Evolutionary conservation across 257 asterid genomes (phyloP), one percentile per base, ranked within the genome.

Genomic region (Solanum neorickii): DNA sequence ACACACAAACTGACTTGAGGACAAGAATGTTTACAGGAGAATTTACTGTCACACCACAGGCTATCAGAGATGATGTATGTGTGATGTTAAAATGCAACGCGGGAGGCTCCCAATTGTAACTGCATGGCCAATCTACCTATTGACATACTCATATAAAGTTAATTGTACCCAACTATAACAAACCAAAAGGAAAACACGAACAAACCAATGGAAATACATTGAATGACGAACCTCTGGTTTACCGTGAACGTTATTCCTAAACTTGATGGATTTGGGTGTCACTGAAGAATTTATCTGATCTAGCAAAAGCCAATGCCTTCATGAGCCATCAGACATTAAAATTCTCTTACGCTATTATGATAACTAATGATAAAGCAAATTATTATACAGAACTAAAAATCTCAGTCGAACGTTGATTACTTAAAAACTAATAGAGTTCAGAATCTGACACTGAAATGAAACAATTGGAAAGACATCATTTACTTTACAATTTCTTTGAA

Each of bases 31-130:
- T 93, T 90, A 97, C 99, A 70, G 92, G 97, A 87, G 97, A 94
- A 88, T 89, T 42, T 59, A 87, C 7, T 21, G 95, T 92, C 65
- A 97, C 96, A 80, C 97, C 98, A 86, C 99, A 97, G 9, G 98
- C 98, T 91, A 94, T 92, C 92, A 97, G 87, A 83, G 99, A 97
- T 70, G 98, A 91, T 27, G 98, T 91, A 91, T 95, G 99, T 2
- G 99, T 94, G 88, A 97, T 91, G 89, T 97, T 97, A 89, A 97
- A 95, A 83, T 93, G 97, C 95, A 97, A 89, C 1, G 91, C 91
- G 69, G 94, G 96, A 20, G 90, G 94, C 47, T 88, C 86, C 92
- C 88, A 88, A 44, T 90, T 91, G 90, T 92, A 93, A 44, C 77
- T 86, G 33, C 56, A 44, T 20, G 89, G 92, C 98, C 98, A 97